Conservation (phyloP, 1,284 basidiomycete species). For the Somion occarium region DNA sequence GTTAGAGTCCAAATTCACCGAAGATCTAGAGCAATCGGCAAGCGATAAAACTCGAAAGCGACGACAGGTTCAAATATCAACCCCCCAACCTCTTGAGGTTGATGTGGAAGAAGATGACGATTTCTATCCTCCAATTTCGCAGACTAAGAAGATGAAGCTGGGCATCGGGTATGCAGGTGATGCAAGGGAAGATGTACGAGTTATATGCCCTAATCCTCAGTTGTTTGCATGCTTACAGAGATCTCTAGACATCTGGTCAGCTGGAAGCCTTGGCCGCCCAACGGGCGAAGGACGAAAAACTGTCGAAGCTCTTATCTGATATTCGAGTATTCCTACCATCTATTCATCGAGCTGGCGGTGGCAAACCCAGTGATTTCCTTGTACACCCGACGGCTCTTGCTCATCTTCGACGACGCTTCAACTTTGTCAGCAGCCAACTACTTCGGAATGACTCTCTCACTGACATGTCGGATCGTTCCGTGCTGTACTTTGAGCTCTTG, state of each 20-base stretch:
- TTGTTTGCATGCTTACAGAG: not conserved
- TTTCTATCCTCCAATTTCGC: constrained; percentile 38
- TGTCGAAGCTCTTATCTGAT: constrained; percentile 60
- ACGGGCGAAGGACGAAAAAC: constrained; percentile 62
- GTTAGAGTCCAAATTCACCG: constrained; percentile 65
- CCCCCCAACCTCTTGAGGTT: constrained; percentile 19
- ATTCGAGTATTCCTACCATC: constrained; percentile 80
- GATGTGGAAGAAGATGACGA: constrained; percentile 52
- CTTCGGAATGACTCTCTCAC: constrained; percentile 86
- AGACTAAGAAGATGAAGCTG: constrained; percentile 62
- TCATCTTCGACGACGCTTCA: constrained; percentile 85
- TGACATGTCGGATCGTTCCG: constrained; percentile 86
- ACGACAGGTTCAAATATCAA: constrained; percentile 25
- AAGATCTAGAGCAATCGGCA: constrained; percentile 36
- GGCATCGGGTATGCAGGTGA: constrained; percentile 85
- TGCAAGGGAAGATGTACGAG: constrained; percentile 73
- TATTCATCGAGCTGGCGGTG: constrained; percentile 64
- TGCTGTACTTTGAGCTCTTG: constrained; percentile 84
- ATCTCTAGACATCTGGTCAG: constrained; percentile 68
- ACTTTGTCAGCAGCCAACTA: constrained; percentile 77
- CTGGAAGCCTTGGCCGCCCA: constrained; percentile 71
- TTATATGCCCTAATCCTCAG: constrained; percentile 1
- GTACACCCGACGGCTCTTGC: constrained; percentile 86
- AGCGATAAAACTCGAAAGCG: constrained; percentile 24
- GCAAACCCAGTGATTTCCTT: constrained; percentile 79